Percentiles rank a stretch among this genome's conserved stretches.
Evolutionary conservation across 768 basidiomycete species (phyloP).

Genomic region (Megacollybia marginata): DNA sequence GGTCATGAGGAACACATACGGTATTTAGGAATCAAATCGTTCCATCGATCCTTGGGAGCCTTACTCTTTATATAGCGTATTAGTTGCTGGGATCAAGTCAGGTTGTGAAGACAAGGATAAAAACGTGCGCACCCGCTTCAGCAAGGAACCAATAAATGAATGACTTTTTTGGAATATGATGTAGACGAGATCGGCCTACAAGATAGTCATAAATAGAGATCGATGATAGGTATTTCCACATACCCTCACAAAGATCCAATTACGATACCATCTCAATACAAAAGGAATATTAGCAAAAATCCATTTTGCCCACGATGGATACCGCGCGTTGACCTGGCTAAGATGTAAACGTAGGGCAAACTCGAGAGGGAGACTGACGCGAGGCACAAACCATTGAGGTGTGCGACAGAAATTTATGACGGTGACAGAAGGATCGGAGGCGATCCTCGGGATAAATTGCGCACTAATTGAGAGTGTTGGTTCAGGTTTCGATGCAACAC

Average conservation of each 20-base stretch:
- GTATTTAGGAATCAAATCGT: slow-evolving; percentile 44
- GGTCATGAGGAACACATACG: slow-evolving; percentile 22
- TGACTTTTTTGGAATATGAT: slow-evolving; percentile 35
- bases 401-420: slow-evolving; percentile 55
- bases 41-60: slow-evolving; percentile 41
- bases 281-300: slow-evolving; percentile 47
- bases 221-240: slow-evolving; percentile 6
- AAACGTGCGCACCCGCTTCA: neutral
- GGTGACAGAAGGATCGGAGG: slow-evolving; percentile 38
- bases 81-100: slow-evolving; percentile 25
- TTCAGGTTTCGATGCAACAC: neutral
- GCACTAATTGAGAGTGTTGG: slow-evolving; percentile 28
- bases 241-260: slow-evolving; percentile 40
- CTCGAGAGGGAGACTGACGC: slow-evolving; percentile 25
- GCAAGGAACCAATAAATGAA: slow-evolving; percentile 18
- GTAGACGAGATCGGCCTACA: slow-evolving; percentile 29
- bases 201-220: neutral
- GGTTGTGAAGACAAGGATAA: neutral
- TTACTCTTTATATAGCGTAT: slow-evolving; percentile 36
- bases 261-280: slow-evolving; percentile 39
- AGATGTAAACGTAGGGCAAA: neutral
- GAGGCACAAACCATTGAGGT: slow-evolving; percentile 49
- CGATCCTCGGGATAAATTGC: slow-evolving; percentile 51
- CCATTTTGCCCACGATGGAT: slow-evolving; percentile 41
- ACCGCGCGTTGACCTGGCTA: slow-evolving; percentile 29